Conservation (phyloP, 352 stramenopile species). For the Pythium sukuiense region DNA sequence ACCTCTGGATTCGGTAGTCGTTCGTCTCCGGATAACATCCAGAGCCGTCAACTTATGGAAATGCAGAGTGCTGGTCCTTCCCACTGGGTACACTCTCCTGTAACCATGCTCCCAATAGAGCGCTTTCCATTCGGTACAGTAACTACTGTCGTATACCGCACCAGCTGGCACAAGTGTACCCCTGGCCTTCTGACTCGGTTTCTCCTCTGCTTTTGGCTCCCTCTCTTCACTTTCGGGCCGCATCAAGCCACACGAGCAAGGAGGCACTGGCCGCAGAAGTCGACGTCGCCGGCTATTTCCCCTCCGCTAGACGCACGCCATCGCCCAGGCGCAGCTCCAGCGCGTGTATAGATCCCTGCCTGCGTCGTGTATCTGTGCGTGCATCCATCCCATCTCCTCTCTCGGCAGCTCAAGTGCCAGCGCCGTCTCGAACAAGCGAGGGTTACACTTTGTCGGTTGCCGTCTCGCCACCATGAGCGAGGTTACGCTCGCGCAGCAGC, state of each 20-base stretch:
- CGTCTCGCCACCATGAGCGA: slow-evolving; percentile 9
- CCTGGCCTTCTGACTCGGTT: slow-evolving; percentile 5
- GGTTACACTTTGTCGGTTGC: slow-evolving; percentile 1
- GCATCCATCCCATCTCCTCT: background rate
- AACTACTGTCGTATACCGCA: background rate
- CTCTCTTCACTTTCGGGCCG: slow-evolving; percentile 17
- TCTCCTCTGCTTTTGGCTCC: slow-evolving; percentile 6
- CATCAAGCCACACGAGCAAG: slow-evolving; percentile 6
- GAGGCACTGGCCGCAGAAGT: background rate
- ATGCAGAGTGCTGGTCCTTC: background rate
- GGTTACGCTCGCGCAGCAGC: background rate
- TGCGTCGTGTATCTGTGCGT: background rate
- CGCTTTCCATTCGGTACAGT: background rate
- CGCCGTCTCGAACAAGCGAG: background rate
- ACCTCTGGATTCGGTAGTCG: background rate
- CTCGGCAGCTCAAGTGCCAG: background rate
- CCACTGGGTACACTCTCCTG: background rate
- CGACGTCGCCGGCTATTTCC: background rate
- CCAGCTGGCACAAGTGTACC: background rate
- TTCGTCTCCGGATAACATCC: background rate
- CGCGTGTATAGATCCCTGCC: background rate
- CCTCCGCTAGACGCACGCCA: background rate
- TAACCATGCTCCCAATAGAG: slow-evolving; percentile 1
- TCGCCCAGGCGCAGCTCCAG: background rate
- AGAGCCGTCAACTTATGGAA: background rate